A percentile compares a stretch with the other conserved stretches of the same genome.
These are phyloP conservation scores for Colletotrichum aenigma DNA, from an alignment of 2,329 filamentous ascomycete genomes.

Conservation along the genomic window DNA sequence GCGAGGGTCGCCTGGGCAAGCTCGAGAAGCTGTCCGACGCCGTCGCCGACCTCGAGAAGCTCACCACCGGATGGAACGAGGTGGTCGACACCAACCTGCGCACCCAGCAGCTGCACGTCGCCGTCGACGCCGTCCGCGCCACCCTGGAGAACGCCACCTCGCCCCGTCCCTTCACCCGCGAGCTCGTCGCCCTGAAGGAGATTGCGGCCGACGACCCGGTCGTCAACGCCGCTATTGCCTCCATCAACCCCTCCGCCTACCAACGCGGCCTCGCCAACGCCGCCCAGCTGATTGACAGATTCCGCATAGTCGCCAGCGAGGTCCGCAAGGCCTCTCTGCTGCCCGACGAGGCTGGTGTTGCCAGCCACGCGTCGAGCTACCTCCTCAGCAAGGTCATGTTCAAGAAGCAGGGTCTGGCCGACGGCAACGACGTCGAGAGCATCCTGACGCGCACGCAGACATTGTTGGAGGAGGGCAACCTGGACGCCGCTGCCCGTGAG, in stretches of 20 bases:
- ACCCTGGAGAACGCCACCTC: constrained; percentile 76
- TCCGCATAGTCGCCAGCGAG: constrained; percentile 89
- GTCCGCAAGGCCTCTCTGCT: constrained; percentile 93
- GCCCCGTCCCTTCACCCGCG: constrained; percentile 85
- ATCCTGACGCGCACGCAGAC: constrained; percentile 89
- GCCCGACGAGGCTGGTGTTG: constrained; percentile 91
- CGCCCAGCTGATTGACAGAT: constrained; percentile 89
- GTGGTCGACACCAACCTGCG: constrained; percentile 90
- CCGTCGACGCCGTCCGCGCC: constrained; percentile 88
- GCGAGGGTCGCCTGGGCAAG: constrained; percentile 83
- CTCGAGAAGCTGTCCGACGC: constrained; percentile 79
- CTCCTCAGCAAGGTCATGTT: constrained; percentile 94
- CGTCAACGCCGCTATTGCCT: constrained; percentile 92
- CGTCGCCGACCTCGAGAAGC: constrained; percentile 82
- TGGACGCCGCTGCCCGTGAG: constrained; percentile 90
- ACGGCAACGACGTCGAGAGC: constrained; percentile 90
- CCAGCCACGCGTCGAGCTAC: constrained; percentile 89
- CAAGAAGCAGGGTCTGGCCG: constrained; percentile 86
- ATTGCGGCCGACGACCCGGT: constrained; percentile 84
- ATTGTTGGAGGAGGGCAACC: constrained; percentile 87
- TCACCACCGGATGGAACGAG: constrained; percentile 88
- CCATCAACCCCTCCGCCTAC: constrained; percentile 92
- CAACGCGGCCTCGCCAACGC: constrained; percentile 87
- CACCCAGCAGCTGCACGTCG: constrained; percentile 95
- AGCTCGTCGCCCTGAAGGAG: constrained; percentile 94